Percentiles rank a stretch among this genome's conserved stretches.
Conservation (phyloP, 371 early-diverging fungal species). For the Rhizopus delemar region DNA sequence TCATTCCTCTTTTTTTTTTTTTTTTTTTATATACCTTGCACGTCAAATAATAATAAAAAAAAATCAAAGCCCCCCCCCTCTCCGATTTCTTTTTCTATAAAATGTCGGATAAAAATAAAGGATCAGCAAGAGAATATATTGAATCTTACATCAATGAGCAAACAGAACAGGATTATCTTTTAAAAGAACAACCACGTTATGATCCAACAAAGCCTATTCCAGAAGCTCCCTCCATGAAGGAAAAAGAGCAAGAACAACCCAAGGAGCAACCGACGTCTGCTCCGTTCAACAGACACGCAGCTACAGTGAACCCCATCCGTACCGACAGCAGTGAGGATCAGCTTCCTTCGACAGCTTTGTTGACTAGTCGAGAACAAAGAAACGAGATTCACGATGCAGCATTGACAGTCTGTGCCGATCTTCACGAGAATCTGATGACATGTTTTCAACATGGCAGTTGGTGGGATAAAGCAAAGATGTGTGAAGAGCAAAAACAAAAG, state of each 20-base stretch:
- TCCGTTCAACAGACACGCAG: conserved; percentile 24
- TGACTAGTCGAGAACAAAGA: conserved; percentile 40
- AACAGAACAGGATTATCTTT: conserved; percentile 30
- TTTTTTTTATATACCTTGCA: background rate
- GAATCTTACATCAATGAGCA: conserved; percentile 40
- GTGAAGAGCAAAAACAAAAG: conserved; percentile 57
- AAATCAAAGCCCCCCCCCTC: background rate
- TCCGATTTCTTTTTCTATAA: background rate
- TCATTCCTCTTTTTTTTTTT: background rate
- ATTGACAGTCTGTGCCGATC: conserved; percentile 57
- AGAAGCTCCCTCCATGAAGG: conserved; percentile 10
- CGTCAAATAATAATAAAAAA: no score
- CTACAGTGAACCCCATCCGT: conserved; percentile 29
- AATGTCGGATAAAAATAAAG: conserved; percentile 26
- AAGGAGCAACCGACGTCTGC: conserved; percentile 4
- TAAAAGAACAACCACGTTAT: conserved; percentile 40
- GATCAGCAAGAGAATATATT: conserved; percentile 43
- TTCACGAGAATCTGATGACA: conserved; percentile 50
- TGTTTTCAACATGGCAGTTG: conserved; percentile 62
- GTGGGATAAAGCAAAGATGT: conserved; percentile 68
- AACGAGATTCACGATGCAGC: conserved; percentile 55
- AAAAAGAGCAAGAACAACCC: conserved; percentile 10
- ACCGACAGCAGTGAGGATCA: conserved; percentile 2
- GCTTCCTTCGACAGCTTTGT: conserved; percentile 9
- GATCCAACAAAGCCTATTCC: conserved; percentile 39